phyloP scores from a whole-genome alignment of 2,329 filamentous ascomycete genomes.

The Neocucurbitaria cava region DNA sequence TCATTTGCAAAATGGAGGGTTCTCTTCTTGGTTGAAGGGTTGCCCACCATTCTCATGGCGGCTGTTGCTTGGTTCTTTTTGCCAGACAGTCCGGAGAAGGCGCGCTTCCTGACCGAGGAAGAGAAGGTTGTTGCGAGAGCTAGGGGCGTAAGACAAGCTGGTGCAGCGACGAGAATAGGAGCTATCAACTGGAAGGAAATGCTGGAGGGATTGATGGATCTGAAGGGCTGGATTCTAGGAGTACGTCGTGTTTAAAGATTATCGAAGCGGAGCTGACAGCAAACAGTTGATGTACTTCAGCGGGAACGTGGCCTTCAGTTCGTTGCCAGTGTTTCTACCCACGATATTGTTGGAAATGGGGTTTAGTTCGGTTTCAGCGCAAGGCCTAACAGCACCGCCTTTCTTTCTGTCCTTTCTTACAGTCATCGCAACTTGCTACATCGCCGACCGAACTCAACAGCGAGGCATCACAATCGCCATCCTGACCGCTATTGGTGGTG shows the following conservation, averaged over 20 bases:
- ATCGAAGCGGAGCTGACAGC: conserved; percentile 1
- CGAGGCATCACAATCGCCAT: conserved; percentile 66
- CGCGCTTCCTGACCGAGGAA: conserved; percentile 51
- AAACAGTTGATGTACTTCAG: conserved; percentile 45
- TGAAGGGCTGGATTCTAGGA: conserved; percentile 45
- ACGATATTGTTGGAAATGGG: conserved; percentile 65
- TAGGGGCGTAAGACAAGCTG: conserved; percentile 41
- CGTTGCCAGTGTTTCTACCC: conserved; percentile 53
- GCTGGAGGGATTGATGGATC: conserved; percentile 35
- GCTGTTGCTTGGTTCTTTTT: conserved; percentile 52
- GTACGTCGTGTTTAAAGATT: conserved; percentile 20
- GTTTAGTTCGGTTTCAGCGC: conserved; percentile 69
- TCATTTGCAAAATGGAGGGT: conserved; percentile 68
- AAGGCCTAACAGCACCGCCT: conserved; percentile 75
- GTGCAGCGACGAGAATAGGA: conserved; percentile 34
- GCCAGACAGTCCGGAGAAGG: conserved; percentile 54
- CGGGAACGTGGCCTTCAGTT: conserved; percentile 61
- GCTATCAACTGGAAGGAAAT: conserved; percentile 40
- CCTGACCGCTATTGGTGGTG: conserved; percentile 63
- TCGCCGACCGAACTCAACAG: conserved; percentile 71
- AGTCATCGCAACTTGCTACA: conserved; percentile 66
- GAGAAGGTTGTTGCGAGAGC: conserved; percentile 47
- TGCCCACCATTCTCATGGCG: conserved; percentile 53
- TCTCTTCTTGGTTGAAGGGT: conserved; percentile 57
- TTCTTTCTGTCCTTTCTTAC: conserved; percentile 72